These are phyloP conservation scores for Aspergillus phoenicis DNA, from an alignment of 2,329 filamentous ascomycete species.

Conservation along the genomic window DNA sequence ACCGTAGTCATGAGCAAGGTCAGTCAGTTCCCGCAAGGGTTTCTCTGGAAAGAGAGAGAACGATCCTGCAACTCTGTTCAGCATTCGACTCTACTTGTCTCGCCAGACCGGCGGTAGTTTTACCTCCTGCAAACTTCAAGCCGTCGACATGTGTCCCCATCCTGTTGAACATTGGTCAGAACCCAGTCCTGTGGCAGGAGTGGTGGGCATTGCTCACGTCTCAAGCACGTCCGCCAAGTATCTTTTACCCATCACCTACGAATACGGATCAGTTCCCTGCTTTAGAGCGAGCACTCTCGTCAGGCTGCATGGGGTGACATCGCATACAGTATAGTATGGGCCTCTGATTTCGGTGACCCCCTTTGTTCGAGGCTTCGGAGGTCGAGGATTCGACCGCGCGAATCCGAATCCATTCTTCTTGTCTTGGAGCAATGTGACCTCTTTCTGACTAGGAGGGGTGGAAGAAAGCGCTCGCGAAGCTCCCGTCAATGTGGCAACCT, in stretches of 20 bases:
- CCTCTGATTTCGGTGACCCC: constrained; percentile 60
- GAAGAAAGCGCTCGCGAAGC: constrained; percentile 24
- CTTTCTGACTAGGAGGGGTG: constrained; percentile 20
- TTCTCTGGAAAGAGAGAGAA: constrained; percentile 55
- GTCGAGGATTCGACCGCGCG: constrained; percentile 52
- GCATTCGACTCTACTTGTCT: not conserved
- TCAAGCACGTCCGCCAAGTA: constrained; percentile 57
- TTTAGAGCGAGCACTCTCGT: not conserved
- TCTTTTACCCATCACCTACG: constrained; percentile 53
- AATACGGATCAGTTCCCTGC: not conserved
- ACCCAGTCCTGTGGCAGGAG: not conserved
- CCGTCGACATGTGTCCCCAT: constrained; percentile 60
- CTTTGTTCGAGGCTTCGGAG: constrained; percentile 52
- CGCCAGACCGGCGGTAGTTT: not conserved
- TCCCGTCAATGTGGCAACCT: constrained; percentile 5
- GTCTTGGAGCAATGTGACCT: constrained; percentile 50
- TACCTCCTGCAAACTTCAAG: constrained; percentile 57
- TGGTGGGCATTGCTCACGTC: constrained; percentile 42
- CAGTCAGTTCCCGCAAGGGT: constrained; percentile 50
- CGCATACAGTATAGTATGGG: constrained; percentile 55
- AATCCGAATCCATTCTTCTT: constrained; percentile 55
- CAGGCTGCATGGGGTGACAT: not conserved
- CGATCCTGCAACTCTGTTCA: constrained; percentile 38
- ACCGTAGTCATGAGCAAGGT: constrained; percentile 52
- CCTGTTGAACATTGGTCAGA: constrained; percentile 29